These are phyloP conservation scores for Phytophthora aleatoria DNA, from an alignment of 352 stramenopile species.

Conservation along the genomic window DNA sequence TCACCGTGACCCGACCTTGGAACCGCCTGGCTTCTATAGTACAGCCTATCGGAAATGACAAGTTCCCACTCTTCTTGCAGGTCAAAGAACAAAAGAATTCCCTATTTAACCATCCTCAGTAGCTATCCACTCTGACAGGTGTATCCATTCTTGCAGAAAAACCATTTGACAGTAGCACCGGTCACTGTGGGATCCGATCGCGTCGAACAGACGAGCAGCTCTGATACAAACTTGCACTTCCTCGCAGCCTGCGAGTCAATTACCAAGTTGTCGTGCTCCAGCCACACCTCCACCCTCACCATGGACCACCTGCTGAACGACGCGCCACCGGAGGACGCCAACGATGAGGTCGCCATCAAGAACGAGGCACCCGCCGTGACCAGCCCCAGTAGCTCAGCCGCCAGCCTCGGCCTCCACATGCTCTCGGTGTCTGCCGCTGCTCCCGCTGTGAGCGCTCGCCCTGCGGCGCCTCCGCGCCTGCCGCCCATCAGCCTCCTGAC, in stretches of 20 bases:
- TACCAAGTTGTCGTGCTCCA: constrained; percentile 29
- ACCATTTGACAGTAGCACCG: constrained; percentile 23
- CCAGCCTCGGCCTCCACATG: constrained; percentile 38
- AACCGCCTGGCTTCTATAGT: constrained; percentile 32
- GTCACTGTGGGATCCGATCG: constrained; percentile 15
- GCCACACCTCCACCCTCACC: not conserved
- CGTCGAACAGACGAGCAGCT: constrained; percentile 24
- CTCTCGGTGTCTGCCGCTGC: constrained; percentile 18
- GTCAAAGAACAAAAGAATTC: not conserved
- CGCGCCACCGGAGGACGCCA: constrained; percentile 15
- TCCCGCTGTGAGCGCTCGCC: not conserved
- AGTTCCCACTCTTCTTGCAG: constrained; percentile 2
- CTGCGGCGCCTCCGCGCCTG: constrained; percentile 29
- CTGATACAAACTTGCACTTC: constrained; percentile 25
- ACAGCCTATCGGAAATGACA: constrained; percentile 21
- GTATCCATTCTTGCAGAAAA: constrained; percentile 5
- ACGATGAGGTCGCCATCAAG: constrained; percentile 13
- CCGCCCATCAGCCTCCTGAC: constrained; percentile 60
- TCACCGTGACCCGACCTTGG: constrained; percentile 10
- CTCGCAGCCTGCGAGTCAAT: constrained; percentile 9
- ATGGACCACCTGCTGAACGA: constrained; percentile 51
- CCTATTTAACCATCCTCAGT: not conserved
- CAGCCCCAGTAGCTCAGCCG: constrained; percentile 25
- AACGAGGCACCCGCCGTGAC: constrained; percentile 6
- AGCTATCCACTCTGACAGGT: not conserved